phyloP scores from a whole-genome alignment of 805 yeast species.

The Nakazawaea anatomiae region DNA sequence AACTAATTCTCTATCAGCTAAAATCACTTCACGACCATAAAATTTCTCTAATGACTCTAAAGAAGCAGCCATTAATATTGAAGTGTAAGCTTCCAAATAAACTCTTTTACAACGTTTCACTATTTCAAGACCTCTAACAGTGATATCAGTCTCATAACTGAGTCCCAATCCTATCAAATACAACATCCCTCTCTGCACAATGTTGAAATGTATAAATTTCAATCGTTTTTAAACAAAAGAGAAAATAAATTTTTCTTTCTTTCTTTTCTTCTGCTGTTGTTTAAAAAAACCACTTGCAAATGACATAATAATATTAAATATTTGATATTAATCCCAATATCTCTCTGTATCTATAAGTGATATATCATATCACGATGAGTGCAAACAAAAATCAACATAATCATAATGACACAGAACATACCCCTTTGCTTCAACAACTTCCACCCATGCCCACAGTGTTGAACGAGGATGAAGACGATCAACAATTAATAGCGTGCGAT shows the following conservation, averaged over 20 bases:
- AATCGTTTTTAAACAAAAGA: no score
- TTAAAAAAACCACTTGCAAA: no score
- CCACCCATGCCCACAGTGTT: slow-evolving; percentile 5
- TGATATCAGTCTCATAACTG: slow-evolving; percentile 83
- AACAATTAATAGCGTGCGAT: background rate
- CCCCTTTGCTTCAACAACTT: slow-evolving; percentile 2
- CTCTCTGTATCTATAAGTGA: no score
- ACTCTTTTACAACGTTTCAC: slow-evolving; percentile 82
- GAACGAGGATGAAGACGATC: background rate
- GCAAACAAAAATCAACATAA: background rate
- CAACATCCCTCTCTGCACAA: no score
- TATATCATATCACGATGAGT: background rate
- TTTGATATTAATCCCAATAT: no score
- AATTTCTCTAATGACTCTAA: slow-evolving; percentile 67
- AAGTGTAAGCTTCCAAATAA: slow-evolving; percentile 93
- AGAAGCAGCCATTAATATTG: slow-evolving; percentile 91
- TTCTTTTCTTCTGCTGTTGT: no score
- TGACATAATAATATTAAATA: no score
- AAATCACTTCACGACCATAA: slow-evolving; percentile 76
- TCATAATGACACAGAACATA: background rate
- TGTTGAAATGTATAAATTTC: no score
- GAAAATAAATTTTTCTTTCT: no score
- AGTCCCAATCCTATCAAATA: slow-evolving; percentile 90
- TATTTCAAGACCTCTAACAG: slow-evolving; percentile 88
- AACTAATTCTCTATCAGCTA: slow-evolving; percentile 94